Percentiles rank a stretch among this genome's conserved stretches.
These are phyloP conservation scores for Suillus subaureus DNA, from an alignment of 768 basidiomycete genomes.

Conservation along the genomic window DNA sequence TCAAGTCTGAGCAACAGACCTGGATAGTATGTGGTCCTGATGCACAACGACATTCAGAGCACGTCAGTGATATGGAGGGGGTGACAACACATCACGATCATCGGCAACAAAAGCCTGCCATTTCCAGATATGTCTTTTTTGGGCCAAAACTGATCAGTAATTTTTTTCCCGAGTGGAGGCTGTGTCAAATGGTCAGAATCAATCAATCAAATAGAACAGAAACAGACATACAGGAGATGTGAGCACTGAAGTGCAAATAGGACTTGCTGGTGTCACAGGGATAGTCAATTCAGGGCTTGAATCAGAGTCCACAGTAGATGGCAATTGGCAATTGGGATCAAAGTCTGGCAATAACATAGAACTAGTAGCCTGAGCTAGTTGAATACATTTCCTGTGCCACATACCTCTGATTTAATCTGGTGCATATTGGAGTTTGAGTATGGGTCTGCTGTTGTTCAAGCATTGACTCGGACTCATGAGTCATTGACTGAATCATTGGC, in stretches of 20 bases:
- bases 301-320: neutral
- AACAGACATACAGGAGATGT: neutral
- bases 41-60: constrained; percentile 10
- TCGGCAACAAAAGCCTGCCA: constrained; percentile 15
- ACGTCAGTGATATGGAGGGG: constrained; percentile 27
- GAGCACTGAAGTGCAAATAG: neutral
- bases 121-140: constrained; percentile 26
- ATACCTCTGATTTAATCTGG: too few species aligned
- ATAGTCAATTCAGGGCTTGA: neutral
- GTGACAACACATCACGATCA: constrained; percentile 23
- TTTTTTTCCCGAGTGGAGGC: constrained; percentile 31
- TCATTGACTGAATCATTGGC: too few species aligned
- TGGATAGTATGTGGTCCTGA: constrained; percentile 10
- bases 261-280: neutral
- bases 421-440: too few species aligned
- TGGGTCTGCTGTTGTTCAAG: too few species aligned
- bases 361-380: too few species aligned
- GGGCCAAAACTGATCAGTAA: constrained; percentile 34
- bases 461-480: too few species aligned
- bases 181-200: constrained; percentile 12
- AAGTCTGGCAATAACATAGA: too few species aligned
- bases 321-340: too few species aligned
- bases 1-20: constrained; percentile 15
- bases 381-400: too few species aligned
- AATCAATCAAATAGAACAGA: constrained; percentile 12